Percentiles rank a stretch among this genome's conserved stretches.
Conservation (phyloP, 148 eudicot genomes). For the Spergularia marina region DNA sequence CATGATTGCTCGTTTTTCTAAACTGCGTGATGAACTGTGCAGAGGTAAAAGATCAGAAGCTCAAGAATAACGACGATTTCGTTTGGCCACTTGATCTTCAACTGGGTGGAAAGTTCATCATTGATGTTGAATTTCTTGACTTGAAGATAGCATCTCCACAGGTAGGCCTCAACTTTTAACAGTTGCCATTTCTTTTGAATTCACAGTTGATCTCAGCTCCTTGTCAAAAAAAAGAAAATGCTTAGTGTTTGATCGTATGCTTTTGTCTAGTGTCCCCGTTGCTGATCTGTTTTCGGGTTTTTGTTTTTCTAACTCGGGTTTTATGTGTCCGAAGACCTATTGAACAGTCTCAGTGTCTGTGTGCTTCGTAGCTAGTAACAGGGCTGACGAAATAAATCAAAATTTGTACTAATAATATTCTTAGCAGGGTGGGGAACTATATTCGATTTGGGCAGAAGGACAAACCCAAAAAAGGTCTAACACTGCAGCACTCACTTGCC, state of each 20-base stretch:
- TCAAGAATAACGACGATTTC: slow-evolving; percentile 70
- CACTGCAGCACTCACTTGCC: slow-evolving; percentile 48
- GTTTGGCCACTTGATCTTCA: slow-evolving; percentile 85
- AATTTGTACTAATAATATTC: neutral
- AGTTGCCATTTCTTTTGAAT: neutral
- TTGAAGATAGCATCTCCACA: slow-evolving; percentile 52
- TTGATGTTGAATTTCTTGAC: slow-evolving; percentile 88
- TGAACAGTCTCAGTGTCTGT: no score
- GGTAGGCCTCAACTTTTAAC: slow-evolving; percentile 33
- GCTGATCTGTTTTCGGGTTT: no score
- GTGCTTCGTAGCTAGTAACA: no score
- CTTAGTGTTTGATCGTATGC: no score
- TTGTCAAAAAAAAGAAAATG: no score
- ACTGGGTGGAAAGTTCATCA: slow-evolving; percentile 63
- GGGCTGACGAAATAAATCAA: neutral
- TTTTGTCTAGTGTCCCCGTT: no score
- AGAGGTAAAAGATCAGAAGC: slow-evolving; percentile 70
- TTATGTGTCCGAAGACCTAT: no score
- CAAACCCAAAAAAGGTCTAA: slow-evolving; percentile 39
- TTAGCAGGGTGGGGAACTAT: slow-evolving; percentile 59
- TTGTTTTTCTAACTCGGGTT: no score
- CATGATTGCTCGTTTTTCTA: neutral
- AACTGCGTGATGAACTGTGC: slow-evolving; percentile 16
- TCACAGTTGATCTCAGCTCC: neutral
- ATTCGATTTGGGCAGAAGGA: slow-evolving; percentile 73